These are phyloP conservation scores for Aegilops umbellulata DNA, from an alignment of 176 grass and related monocot species.

Conservation along the genomic window DNA sequence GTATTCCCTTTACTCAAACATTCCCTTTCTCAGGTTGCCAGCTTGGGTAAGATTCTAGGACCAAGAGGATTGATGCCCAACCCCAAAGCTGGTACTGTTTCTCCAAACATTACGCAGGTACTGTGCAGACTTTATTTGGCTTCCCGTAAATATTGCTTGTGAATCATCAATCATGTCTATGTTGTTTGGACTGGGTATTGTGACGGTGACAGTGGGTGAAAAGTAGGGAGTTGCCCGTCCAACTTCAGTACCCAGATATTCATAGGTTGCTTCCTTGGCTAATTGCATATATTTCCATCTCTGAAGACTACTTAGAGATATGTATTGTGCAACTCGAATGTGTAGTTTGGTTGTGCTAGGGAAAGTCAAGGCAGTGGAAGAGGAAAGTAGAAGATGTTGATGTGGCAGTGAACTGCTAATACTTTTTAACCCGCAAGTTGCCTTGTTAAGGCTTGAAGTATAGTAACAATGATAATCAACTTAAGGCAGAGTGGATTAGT, in stretches of 20 bases:
- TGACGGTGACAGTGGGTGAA: background rate
- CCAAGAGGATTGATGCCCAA: constrained; percentile 99
- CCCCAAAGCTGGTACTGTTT: constrained; percentile 98
- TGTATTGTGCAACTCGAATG: background rate
- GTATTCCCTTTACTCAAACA: background rate
- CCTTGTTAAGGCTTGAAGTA: background rate
- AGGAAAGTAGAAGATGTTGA: background rate
- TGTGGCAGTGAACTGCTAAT: background rate
- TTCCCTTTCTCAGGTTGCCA: constrained; percentile 66
- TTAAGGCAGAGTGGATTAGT: background rate
- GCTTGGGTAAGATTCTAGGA: constrained; percentile 91
- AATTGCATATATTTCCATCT: background rate
- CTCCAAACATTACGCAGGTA: constrained; percentile 91
- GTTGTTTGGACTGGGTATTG: constrained; percentile 8
- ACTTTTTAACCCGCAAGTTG: background rate
- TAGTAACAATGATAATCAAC: background rate
- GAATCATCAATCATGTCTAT: constrained; percentile 16
- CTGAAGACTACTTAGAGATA: background rate
- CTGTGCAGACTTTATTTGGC: constrained; percentile 1
- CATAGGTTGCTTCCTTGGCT: background rate
- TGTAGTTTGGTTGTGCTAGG: background rate
- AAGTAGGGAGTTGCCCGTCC: background rate
- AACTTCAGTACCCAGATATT: constrained; percentile 4
- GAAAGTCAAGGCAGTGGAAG: background rate
- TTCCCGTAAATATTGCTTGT: constrained; percentile 15